These are phyloP conservation scores for Lasiodiplodia sp. DNA, from an alignment of 2,329 filamentous ascomycete genomes.

Conservation along the genomic window DNA sequence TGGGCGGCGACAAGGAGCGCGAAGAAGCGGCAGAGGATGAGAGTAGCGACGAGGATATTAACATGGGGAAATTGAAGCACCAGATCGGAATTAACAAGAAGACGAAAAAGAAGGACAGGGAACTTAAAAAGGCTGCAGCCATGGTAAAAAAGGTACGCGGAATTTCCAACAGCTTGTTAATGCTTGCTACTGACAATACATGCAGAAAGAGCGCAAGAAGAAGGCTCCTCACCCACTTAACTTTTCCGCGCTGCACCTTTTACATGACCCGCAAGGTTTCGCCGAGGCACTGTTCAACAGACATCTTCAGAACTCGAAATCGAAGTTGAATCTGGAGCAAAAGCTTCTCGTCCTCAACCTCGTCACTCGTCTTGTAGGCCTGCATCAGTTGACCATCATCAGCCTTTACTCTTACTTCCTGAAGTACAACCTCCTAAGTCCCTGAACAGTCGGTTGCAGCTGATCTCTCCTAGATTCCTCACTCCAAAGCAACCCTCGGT, in stretches of 20 bases:
- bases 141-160: constrained; percentile 69
- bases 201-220: constrained; percentile 79
- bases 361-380: constrained; percentile 86
- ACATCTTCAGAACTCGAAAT: constrained; percentile 86
- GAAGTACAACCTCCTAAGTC: constrained; percentile 61
- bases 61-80: constrained; percentile 83
- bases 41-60: constrained; percentile 79
- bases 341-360: constrained; percentile 90
- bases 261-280: constrained; percentile 94
- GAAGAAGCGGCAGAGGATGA: constrained; percentile 86
- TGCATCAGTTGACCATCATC: constrained; percentile 91
- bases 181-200: neutral
- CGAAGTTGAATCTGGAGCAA: constrained; percentile 84
- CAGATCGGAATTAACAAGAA: constrained; percentile 96
- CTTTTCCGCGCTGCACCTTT: constrained; percentile 91
- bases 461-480: constrained; percentile 59
- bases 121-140: constrained; percentile 80
- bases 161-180: neutral
- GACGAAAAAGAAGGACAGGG: constrained; percentile 82
- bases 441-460: neutral
- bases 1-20: constrained; percentile 93
- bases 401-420: constrained; percentile 96
- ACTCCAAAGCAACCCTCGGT: constrained; percentile 88
- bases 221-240: constrained; percentile 86
- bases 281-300: constrained; percentile 89